phyloP scores from a whole-genome alignment of 108 stramenopile genomes.

The Chaetoceros muelleri region DNA sequence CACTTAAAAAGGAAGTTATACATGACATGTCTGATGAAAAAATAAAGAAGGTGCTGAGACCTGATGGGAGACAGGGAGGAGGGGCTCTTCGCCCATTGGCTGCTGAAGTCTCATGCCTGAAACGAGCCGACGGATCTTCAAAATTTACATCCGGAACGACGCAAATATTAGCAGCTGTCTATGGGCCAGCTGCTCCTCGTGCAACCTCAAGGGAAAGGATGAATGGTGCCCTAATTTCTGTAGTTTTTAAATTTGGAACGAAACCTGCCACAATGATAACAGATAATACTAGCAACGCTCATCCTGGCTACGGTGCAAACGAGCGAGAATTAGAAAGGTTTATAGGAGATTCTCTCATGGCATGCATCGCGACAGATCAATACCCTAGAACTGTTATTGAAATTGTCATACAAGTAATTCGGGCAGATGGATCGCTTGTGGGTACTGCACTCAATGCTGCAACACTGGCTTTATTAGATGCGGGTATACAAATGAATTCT shows the following conservation, averaged over 20 bases:
- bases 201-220: constrained; percentile 32
- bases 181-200: constrained; percentile 81
- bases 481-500: constrained; percentile 61
- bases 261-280: constrained; percentile 2
- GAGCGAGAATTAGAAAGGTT: constrained; percentile 51
- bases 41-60: constrained; percentile 1
- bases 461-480: constrained; percentile 77
- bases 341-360: constrained; percentile 32
- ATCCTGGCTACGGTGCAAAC: constrained; percentile 26
- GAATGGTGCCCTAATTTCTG: constrained; percentile 46
- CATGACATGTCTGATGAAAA: too few relatives aligned
- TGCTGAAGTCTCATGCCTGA: constrained; percentile 72
- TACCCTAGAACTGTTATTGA: constrained; percentile 65
- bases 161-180: constrained; percentile 74
- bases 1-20: too few relatives aligned
- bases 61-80: constrained; percentile 33
- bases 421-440: constrained; percentile 62
- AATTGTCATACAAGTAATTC: constrained; percentile 61
- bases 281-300: constrained; percentile 8
- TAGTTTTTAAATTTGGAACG: constrained; percentile 47
- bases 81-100: constrained; percentile 68
- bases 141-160: constrained; percentile 73
- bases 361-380: constrained; percentile 31
- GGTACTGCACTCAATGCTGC: constrained; percentile 60
- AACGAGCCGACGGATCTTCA: constrained; percentile 79